Evolutionary conservation across 306 rosid genomes (phyloP).

Genomic region (Canavalia ensiformis): DNA sequence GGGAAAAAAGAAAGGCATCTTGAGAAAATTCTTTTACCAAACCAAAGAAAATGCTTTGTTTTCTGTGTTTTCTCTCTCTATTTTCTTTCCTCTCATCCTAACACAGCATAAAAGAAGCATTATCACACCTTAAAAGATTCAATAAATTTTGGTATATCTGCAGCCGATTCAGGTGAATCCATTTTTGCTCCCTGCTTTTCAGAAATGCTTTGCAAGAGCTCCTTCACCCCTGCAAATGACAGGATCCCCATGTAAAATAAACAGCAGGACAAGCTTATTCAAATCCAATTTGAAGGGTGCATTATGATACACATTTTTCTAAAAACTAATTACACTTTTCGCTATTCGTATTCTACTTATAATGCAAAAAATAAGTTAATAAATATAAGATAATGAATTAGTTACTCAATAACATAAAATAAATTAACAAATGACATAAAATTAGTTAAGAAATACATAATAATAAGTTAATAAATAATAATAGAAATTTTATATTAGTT

Average conservation of each 20-base stretch:
- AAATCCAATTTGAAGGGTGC: constrained; percentile 26
- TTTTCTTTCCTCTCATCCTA: too few species aligned
- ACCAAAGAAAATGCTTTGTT: too few species aligned
- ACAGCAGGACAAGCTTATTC: constrained; percentile 23
- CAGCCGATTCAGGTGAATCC: constrained; percentile 82
- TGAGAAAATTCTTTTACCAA: too few species aligned
- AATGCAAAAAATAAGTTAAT: neutral
- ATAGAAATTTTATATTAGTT: too few species aligned
- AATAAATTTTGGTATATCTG: constrained; percentile 79
- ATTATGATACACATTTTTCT: constrained; percentile 29
- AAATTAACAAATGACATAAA: too few species aligned
- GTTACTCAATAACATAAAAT: too few species aligned
- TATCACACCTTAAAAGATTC: constrained; percentile 78
- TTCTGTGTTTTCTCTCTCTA: too few species aligned
- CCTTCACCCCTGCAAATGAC: constrained; percentile 81
- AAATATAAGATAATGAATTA: too few species aligned
- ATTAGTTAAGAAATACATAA: too few species aligned
- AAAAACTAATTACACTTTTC: constrained; percentile 1
- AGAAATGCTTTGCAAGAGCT: constrained; percentile 81
- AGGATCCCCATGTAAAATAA: constrained; percentile 40
- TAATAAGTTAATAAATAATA: too few species aligned
- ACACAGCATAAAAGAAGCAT: constrained; percentile 36
- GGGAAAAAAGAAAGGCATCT: too few species aligned
- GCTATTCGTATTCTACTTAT: constrained; percentile 10
- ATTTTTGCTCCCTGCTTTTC: constrained; percentile 91